Evolutionary conservation across 2,329 filamentous ascomycete species (phyloP).

Genomic region (Neoarthrinium moseri): DNA sequence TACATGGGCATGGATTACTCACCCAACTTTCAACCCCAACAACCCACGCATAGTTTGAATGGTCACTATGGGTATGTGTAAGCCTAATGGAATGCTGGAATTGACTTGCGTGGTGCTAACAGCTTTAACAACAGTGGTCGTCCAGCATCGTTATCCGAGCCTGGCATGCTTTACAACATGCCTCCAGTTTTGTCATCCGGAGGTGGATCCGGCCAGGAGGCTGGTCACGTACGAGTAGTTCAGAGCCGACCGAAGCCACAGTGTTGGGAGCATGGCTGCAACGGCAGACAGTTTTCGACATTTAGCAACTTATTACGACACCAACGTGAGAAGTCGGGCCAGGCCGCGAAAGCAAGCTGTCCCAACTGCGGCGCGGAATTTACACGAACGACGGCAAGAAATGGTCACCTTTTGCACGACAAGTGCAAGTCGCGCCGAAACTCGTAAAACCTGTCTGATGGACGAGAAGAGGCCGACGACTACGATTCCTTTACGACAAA

Average conservation of each 20-base stretch:
- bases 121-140: too few relatives aligned
- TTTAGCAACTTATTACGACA: constrained; percentile 93
- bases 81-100: too few relatives aligned
- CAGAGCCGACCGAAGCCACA: constrained; percentile 86
- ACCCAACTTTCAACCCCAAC: constrained; percentile 28
- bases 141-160: constrained; percentile 39
- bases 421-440: constrained; percentile 80
- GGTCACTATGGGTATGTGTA: constrained; percentile 42
- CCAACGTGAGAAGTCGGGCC: constrained; percentile 91
- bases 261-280: constrained; percentile 97
- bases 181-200: constrained; percentile 35
- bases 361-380: constrained; percentile 92
- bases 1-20: constrained; percentile 45
- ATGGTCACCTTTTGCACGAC: constrained; percentile 81
- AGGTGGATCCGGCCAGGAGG: constrained; percentile 32
- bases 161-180: constrained; percentile 43
- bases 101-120: too few relatives aligned
- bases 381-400: constrained; percentile 82
- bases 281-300: constrained; percentile 91
- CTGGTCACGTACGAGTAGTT: constrained; percentile 63
- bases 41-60: constrained; percentile 26
- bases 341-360: constrained; percentile 83
- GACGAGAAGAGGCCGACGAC: background rate
- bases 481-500: constrained; percentile 8
- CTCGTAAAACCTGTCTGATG: constrained; percentile 25